Percentiles rank a stretch among this genome's conserved stretches.
Conservation (phyloP, 257 asterid genomes). For the Ehretia macrophylla region DNA sequence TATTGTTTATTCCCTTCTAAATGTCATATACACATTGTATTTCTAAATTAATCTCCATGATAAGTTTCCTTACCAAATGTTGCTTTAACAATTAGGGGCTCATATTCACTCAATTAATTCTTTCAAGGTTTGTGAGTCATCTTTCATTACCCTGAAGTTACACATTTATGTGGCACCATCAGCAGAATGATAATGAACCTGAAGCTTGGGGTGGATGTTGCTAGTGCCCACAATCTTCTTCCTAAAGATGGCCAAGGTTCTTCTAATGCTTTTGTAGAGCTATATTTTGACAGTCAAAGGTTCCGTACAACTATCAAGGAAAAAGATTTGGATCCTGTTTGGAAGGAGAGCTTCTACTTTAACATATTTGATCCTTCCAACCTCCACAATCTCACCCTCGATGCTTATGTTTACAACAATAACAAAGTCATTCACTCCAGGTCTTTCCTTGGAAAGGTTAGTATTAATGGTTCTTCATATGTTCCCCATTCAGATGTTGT, state of each 20-base stretch:
- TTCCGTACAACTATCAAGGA: conserved; percentile 77
- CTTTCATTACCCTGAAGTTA: no score
- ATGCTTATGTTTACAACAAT: conserved; percentile 60
- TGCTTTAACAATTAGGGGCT: no score
- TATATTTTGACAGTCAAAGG: conserved; percentile 67
- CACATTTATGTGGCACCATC: no score
- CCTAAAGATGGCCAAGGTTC: no score
- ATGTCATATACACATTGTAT: no score
- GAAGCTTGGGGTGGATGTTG: conserved; percentile 78
- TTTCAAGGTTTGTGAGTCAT: not conserved
- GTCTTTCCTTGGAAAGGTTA: conserved; percentile 75
- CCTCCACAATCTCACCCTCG: conserved; percentile 58
- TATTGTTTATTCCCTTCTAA: no score
- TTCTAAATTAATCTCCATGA: no score
- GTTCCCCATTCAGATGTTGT: conserved; percentile 76
- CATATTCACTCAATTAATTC: not conserved
- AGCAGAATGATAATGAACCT: conserved; percentile 47
- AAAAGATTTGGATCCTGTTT: conserved; percentile 73
- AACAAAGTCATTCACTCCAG: conserved; percentile 40
- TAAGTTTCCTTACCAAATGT: no score
- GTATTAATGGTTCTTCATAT: conserved; percentile 77
- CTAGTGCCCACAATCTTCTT: conserved; percentile 79
- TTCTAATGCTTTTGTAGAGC: conserved; percentile 74
- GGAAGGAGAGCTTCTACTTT: conserved; percentile 91
- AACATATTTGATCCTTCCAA: conserved; percentile 63